Conservation (phyloP, 2,329 filamentous ascomycete species). For the Elsinoe necatrix region DNA sequence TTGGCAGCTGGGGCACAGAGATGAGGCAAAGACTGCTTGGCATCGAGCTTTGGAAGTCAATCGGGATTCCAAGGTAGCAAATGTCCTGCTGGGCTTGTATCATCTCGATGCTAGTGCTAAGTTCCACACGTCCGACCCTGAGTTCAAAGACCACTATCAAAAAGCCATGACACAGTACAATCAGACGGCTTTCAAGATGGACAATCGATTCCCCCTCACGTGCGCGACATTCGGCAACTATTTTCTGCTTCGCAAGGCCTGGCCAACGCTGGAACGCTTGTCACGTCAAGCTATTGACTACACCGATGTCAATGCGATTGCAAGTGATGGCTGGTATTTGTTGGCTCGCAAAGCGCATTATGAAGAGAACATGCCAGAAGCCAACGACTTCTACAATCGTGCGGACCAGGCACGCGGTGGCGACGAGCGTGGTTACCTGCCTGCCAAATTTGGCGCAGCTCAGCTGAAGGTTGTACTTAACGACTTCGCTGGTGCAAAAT, state of each 20-base stretch:
- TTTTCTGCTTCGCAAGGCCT: slow-evolving; percentile 74
- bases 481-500: slow-evolving; percentile 85
- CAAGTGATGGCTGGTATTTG: slow-evolving; percentile 95
- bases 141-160: slow-evolving; percentile 79
- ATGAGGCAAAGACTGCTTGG: slow-evolving; percentile 86
- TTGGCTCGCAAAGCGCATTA: slow-evolving; percentile 88
- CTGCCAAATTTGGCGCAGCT: slow-evolving; percentile 88
- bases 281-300: slow-evolving; percentile 90
- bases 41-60: slow-evolving; percentile 75
- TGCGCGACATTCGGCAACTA: slow-evolving; percentile 86
- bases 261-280: slow-evolving; percentile 73
- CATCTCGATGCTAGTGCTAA: slow-evolving; percentile 81
- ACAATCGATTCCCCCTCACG: slow-evolving; percentile 82
- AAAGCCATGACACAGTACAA: slow-evolving; percentile 92
- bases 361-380: slow-evolving; percentile 62
- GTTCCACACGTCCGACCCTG: slow-evolving; percentile 71
- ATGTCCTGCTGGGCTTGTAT: slow-evolving; percentile 82
- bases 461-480: slow-evolving; percentile 79
- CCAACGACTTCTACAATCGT: slow-evolving; percentile 77
- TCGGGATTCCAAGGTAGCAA: slow-evolving; percentile 78
- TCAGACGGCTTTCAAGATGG: slow-evolving; percentile 85
- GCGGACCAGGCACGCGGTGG: slow-evolving; percentile 89
- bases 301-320: slow-evolving; percentile 92
- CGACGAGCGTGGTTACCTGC: slow-evolving; percentile 80
- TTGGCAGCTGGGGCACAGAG: slow-evolving; percentile 92